Conservation (phyloP, 768 basidiomycete genomes). For the Auriscalpium orientale region DNA sequence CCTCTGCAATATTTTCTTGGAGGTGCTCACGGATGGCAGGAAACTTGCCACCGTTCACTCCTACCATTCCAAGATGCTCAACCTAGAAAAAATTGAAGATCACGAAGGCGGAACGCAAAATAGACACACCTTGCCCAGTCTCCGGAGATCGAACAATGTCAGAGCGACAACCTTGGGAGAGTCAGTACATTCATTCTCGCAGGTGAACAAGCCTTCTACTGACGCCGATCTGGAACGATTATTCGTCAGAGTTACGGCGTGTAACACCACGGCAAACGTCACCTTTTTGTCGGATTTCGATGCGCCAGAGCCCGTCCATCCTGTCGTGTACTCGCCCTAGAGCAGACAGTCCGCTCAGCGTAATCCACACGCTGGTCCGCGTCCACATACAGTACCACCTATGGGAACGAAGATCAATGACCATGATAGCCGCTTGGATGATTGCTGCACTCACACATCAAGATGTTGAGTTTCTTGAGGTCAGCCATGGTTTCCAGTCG, state of each 20-base stretch:
- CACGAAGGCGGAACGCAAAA: neutral
- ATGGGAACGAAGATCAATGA: conserved; percentile 10
- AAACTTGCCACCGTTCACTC: conserved; percentile 83
- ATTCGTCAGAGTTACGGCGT: conserved; percentile 27
- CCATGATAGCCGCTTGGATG: too few species aligned
- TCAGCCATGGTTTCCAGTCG: conserved; percentile 29
- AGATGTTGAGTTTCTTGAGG: conserved; percentile 50
- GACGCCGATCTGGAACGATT: conserved; percentile 14
- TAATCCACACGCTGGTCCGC: too few species aligned
- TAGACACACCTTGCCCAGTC: conserved; percentile 61
- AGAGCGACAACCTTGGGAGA: conserved; percentile 73
- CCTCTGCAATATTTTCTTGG: conserved; percentile 70
- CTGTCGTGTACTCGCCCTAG: conserved; percentile 88
- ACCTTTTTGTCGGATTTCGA: conserved; percentile 95
- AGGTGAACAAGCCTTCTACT: neutral
- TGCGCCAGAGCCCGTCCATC: conserved; percentile 88
- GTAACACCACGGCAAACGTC: conserved; percentile 8
- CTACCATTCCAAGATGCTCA: conserved; percentile 76
- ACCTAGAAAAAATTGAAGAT: conserved; percentile 35
- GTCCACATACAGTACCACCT: conserved; percentile 39
- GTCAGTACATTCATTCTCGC: neutral
- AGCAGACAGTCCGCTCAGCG: neutral
- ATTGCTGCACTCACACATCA: conserved; percentile 60
- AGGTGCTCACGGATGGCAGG: conserved; percentile 80
- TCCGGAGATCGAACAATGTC: conserved; percentile 83